Percentiles rank a stretch among this genome's conserved stretches.
phyloP scores from a whole-genome alignment of 768 basidiomycete species.

The Lentinula edodes region DNA sequence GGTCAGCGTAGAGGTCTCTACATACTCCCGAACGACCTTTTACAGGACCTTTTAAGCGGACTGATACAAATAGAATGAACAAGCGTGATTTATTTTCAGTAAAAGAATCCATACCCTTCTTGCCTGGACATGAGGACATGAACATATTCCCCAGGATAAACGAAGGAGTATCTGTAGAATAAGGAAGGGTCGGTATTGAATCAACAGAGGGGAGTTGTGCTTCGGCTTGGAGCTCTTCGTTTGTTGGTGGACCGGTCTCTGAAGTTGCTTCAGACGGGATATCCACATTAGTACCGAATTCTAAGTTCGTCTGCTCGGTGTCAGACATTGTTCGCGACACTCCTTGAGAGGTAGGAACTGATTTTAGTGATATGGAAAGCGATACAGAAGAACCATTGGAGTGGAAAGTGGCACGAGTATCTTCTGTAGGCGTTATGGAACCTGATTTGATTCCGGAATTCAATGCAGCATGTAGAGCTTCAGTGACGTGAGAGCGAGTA shows the following conservation, averaged over 20 bases:
- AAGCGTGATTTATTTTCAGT: neutral
- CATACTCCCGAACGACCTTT: constrained; percentile 80
- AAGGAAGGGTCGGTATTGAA: constrained; percentile 1
- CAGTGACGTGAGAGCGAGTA: constrained; percentile 21
- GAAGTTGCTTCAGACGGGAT: neutral
- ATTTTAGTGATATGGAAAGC: neutral
- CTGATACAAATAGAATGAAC: constrained; percentile 24
- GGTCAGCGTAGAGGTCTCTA: constrained; percentile 73
- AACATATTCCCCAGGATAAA: constrained; percentile 75
- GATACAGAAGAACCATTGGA: neutral
- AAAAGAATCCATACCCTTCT: constrained; percentile 58
- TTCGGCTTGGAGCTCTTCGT: constrained; percentile 8
- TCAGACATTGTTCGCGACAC: neutral
- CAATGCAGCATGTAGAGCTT: constrained; percentile 34
- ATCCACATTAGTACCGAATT: neutral
- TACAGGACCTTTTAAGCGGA: constrained; percentile 68
- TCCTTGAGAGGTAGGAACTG: neutral
- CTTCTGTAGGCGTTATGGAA: constrained; percentile 12
- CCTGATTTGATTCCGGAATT: constrained; percentile 17
- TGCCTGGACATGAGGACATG: constrained; percentile 90
- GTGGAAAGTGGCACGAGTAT: constrained; percentile 3
- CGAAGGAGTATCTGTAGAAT: constrained; percentile 10
- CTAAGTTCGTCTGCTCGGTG: neutral
- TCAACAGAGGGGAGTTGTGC: constrained; percentile 8
- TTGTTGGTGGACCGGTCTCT: constrained; percentile 8